Evolutionary conservation across 495 filamentous ascomycete genomes (phyloP), one percentile per base, ranked within the genome.

Genomic region (Letharia columbiana): DNA sequence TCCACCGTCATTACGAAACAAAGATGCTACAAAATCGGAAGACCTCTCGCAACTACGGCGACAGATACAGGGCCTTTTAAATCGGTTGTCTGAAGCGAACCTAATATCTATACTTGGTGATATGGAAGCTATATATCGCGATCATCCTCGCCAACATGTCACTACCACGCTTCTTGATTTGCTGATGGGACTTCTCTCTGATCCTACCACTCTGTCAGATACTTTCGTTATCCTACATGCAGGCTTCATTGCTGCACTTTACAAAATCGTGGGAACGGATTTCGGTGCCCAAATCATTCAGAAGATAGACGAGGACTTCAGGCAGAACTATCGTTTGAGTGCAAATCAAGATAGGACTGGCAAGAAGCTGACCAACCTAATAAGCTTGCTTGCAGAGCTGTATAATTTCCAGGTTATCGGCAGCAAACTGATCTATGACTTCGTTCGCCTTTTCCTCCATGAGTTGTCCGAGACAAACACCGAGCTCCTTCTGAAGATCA

Each of bases 371-470:
- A 82, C 85, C 50, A 97, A 98, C 75, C 74, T 98, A 52, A 84
- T 96, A 35, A 88, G 88, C 28, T 82, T 98, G 47, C 77, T 97
- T n/a, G 85, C 91, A 0, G 85, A 92, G 68, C 79, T 98, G 8
- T 98, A 98, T 76, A 93, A 87, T 67, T 94, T 98, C 73, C 90
- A 96, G 68, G 81, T 97, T 15, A 82, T 97, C 59, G 87, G 90
- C 39, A 87, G 86, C 67, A 87, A 86, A 45, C 77, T 98, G 35
- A 81, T 97, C 15, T 98, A 95, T 71, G 94, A 97, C 72, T 96
- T 92, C 68, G 85, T 97, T 69, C 87, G 88, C 35, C 70, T 89
- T 5, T 92, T 94, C 61, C 75, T 98, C 18, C 74, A 77, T 33
- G 82, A 88, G 2, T 81, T 96, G 18, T 91, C 89, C 0, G 94